phyloP scores from a whole-genome alignment of 192 early-diverging fungal species.

The Umbelopsis vinacea region DNA sequence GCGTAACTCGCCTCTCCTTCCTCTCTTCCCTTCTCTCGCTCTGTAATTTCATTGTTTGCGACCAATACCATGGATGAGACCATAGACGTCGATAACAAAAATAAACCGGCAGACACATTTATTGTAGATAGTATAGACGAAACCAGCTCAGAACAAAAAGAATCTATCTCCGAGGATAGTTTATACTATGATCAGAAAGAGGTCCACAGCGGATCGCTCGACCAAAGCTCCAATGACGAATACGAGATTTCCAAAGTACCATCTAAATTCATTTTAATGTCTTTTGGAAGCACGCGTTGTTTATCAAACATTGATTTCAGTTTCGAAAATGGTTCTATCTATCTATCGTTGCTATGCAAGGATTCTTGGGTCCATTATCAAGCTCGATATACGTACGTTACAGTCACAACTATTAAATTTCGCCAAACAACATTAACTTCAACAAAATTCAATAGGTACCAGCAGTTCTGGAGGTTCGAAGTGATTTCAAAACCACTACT shows the following conservation, averaged over 20 bases:
- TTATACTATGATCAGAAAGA: too few relatives aligned
- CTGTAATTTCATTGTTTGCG: too few relatives aligned
- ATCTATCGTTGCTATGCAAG: conserved; percentile 38
- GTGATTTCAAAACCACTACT: conserved; percentile 25
- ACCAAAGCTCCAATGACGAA: too few relatives aligned
- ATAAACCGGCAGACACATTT: too few relatives aligned
- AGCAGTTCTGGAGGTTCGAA: conserved; percentile 30
- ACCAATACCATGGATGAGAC: too few relatives aligned
- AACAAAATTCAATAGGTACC: conserved; percentile 26
- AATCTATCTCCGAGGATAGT: too few relatives aligned
- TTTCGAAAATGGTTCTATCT: conserved; percentile 31
- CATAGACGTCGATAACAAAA: too few relatives aligned
- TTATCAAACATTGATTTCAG: background rate
- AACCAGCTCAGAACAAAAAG: too few relatives aligned
- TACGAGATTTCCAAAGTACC: background rate
- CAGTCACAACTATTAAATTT: background rate
- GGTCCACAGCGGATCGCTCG: too few relatives aligned
- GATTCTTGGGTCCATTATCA: conserved; percentile 38
- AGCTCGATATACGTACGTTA: conserved; percentile 40
- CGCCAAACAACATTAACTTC: background rate
- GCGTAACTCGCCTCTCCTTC: background rate
- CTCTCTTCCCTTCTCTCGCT: background rate
- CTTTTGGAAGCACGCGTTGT: too few relatives aligned
- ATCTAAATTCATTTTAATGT: background rate
- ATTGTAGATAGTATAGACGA: too few relatives aligned